phyloP scores from a whole-genome alignment of 208 protist genomes.

The Leishmania tropica region DNA sequence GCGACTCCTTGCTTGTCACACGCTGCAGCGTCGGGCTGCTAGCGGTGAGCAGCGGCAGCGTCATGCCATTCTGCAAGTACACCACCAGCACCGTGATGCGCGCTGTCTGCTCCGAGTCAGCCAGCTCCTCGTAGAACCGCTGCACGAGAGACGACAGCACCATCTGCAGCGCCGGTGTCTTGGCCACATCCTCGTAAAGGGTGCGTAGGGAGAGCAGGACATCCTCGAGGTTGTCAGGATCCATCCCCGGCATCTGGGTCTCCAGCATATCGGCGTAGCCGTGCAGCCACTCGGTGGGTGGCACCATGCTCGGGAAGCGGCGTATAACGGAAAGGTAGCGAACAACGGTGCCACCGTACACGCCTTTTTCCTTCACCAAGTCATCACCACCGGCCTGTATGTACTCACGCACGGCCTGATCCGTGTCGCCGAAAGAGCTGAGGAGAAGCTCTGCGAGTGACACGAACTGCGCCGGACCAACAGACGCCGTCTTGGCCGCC shows the following conservation, averaged over 20 bases:
- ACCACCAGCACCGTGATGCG: conserved; percentile 71
- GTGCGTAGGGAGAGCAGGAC: conserved; percentile 65
- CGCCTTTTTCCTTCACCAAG: conserved; percentile 28
- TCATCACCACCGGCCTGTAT: conserved; percentile 56
- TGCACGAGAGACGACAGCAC: conserved; percentile 50
- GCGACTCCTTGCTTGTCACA: conserved; percentile 30
- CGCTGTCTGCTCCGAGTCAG: conserved; percentile 48
- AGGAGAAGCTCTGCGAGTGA: conserved; percentile 66
- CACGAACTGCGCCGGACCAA: conserved; percentile 78
- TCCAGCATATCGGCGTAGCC: conserved; percentile 42
- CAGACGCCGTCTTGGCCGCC: conserved; percentile 54
- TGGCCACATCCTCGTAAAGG: conserved; percentile 56
- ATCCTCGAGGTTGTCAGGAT: conserved; percentile 50
- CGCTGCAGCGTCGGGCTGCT: conserved; percentile 31
- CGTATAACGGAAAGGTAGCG: conserved; percentile 69
- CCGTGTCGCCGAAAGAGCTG: conserved; percentile 50
- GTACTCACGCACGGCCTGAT: conserved; percentile 53
- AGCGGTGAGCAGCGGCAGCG: conserved; percentile 53
- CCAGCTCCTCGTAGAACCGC: conserved; percentile 22
- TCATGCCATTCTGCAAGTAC: conserved; percentile 75
- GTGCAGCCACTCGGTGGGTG: conserved; percentile 59
- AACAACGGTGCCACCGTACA: conserved; percentile 35
- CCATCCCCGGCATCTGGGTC: neutral
- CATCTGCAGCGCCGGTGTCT: conserved; percentile 61
- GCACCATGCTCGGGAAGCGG: conserved; percentile 38